Percentiles rank a stretch among this genome's conserved stretches.
Evolutionary conservation across 176 grass and related monocot species (phyloP).

Genomic region (Avena eriantha): DNA sequence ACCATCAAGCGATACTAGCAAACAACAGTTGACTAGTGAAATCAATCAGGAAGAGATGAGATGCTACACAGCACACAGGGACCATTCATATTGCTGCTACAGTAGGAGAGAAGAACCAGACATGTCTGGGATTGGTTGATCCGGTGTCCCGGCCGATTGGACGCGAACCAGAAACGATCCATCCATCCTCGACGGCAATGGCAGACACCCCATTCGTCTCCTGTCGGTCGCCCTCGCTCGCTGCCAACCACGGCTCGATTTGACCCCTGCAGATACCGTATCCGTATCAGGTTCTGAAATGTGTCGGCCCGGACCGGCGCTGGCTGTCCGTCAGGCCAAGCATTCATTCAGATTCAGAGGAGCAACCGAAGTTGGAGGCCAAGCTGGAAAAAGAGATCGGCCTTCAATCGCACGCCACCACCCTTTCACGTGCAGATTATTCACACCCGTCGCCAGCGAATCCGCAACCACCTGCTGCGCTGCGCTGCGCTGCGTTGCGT

Average conservation of each 20-base stretch:
- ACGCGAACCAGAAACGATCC: conserved; percentile 44
- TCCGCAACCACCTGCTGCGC: conserved; percentile 9
- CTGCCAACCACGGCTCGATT: background rate
- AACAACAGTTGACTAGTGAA: conserved; percentile 30
- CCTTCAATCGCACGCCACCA: conserved; percentile 43
- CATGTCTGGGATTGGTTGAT: background rate
- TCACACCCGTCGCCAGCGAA: conserved; percentile 43
- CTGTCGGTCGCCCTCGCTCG: conserved; percentile 15
- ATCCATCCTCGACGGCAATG: background rate
- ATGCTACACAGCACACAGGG: background rate
- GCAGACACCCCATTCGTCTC: conserved; percentile 29
- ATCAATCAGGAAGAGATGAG: background rate
- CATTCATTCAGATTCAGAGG: conserved; percentile 32
- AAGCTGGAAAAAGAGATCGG: conserved; percentile 44
- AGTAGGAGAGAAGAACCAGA: background rate
- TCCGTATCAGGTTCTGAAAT: background rate
- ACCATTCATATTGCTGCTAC: conserved; percentile 15
- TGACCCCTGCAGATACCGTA: background rate
- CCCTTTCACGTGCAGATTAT: conserved; percentile 41
- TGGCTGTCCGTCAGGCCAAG: background rate
- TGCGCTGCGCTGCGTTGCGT: background rate
- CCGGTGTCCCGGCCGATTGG: conserved; percentile 42
- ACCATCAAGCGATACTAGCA: background rate
- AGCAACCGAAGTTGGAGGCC: conserved; percentile 31
- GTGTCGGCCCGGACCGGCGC: background rate